Evolutionary conservation across 257 asterid species (phyloP).

Genomic region (Fraxinus anomala): DNA sequence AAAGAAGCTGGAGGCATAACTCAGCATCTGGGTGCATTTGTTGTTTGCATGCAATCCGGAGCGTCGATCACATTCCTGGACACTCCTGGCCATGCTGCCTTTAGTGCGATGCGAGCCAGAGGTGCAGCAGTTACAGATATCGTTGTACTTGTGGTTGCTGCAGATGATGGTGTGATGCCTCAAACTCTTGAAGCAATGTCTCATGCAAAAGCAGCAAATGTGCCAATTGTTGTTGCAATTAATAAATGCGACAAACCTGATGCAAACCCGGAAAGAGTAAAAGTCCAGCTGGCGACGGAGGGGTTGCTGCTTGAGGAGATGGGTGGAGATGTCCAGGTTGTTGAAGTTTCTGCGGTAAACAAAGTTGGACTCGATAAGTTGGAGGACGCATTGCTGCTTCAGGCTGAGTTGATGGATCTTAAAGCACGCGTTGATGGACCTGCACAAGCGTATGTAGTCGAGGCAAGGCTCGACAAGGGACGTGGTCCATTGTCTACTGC

Average conservation of each 20-base stretch:
- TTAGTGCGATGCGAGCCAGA: constrained; percentile 96
- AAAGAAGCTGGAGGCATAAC: constrained; percentile 99
- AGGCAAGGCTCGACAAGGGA: constrained; percentile 94
- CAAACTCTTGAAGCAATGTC: constrained; percentile 96
- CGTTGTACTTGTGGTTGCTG: constrained; percentile 97
- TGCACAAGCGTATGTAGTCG: constrained; percentile 98
- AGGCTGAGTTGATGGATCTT: constrained; percentile 91
- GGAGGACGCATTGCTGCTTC: constrained; percentile 93
- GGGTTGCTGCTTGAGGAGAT: constrained; percentile 86
- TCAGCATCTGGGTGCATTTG: constrained; percentile 96
- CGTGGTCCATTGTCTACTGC: constrained; percentile 97
- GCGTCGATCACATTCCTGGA: constrained; percentile 88
- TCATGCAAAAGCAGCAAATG: constrained; percentile 84
- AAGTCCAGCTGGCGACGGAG: constrained; percentile 77
- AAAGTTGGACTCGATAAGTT: constrained; percentile 72
- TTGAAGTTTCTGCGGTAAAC: constrained; percentile 85
- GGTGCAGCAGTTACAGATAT: constrained; percentile 97
- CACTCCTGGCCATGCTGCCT: constrained; percentile 99
- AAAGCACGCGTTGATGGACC: constrained; percentile 88
- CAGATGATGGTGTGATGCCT: constrained; percentile 99
- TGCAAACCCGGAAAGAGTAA: constrained; percentile 87
- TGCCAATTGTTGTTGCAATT: constrained; percentile 85
- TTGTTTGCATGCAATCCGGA: constrained; percentile 94
- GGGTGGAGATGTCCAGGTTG: constrained; percentile 98
- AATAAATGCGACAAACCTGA: constrained; percentile 87